Base-by-base conservation (phyloP, 495 filamentous ascomycete species). In the Halenospora varia region DNA sequence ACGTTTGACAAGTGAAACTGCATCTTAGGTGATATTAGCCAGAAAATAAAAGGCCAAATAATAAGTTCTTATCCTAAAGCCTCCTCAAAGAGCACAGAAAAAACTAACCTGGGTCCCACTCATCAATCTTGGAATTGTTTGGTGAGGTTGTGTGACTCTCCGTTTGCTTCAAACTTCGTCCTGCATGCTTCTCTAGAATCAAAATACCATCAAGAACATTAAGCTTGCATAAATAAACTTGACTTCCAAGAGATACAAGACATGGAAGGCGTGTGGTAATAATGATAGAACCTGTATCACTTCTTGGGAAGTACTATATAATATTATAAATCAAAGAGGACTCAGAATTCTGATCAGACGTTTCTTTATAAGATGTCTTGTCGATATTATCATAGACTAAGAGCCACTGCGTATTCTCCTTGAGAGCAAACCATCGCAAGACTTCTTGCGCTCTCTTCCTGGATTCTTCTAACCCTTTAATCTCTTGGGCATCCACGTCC, bases 331-430 rank as follows among this genome's bases (percentile, higher is more conserved):
- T n/a, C n/a, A n/a, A 55, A 25, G 51, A 40, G n/a, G 24, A 29
- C 23, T 40, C 24, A 13, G 59, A 50, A 53, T 60, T 58, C 55
- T 61, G 62, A 60, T 61, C 59, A 50, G 57, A 47, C 48, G 64
- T 56, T 29, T 68, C 55, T 56, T 53, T 46, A 22, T 55, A 48
- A 40, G 54, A 62, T 19, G 67, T 64, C 48, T 64, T 55, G 60
- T 77, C 70, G 46, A 73, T 64, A 57, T 77, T 77, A 60, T 76
- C 72, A 45, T 69, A 69, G 25, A 77, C 61, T 15, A 75, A 56
- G 20, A 77, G 68, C 74, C 71, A 76, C 45, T 60, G 47, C 24
- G 18, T 59, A 59, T 77, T 77, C 8, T 63, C 64, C 19, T 62
- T 53, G 25, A 48, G 56, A 51, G 57, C 49, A 40, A 77, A 69